Percentiles rank a stretch among this genome's conserved stretches.
Conservation (phyloP, 306 rosid genomes). For the Glycine latifolia region DNA sequence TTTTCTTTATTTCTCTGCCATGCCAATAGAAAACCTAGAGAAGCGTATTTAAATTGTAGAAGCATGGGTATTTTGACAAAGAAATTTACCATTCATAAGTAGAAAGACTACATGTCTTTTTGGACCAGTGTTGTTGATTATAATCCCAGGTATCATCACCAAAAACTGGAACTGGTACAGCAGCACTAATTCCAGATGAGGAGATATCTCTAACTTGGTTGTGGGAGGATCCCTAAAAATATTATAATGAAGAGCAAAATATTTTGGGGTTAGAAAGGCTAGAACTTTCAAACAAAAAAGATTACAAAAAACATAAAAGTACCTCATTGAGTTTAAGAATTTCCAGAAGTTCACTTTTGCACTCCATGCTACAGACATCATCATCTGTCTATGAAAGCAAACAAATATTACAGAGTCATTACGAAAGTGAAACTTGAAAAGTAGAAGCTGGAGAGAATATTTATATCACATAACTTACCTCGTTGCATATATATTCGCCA, state of each 20-base stretch:
- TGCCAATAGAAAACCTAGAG: slow-evolving; percentile 31
- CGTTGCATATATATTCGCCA: slow-evolving; percentile 88
- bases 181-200: slow-evolving; percentile 47
- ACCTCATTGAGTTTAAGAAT: slow-evolving; percentile 61
- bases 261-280: slow-evolving; percentile 19
- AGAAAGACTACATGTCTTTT: slow-evolving; percentile 71
- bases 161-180: slow-evolving; percentile 56
- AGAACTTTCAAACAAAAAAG: slow-evolving; percentile 24
- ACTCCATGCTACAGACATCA: slow-evolving; percentile 91
- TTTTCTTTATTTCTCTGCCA: slow-evolving; percentile 34
- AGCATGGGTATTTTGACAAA: slow-evolving; percentile 18
- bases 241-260: slow-evolving; percentile 18
- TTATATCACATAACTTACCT: slow-evolving; percentile 55
- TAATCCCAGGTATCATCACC: slow-evolving; percentile 83
- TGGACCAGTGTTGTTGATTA: slow-evolving; percentile 74
- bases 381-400: slow-evolving; percentile 72
- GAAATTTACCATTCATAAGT: slow-evolving; percentile 77
- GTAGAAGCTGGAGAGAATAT: slow-evolving; percentile 6
- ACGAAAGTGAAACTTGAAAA: slow-evolving; percentile 13
- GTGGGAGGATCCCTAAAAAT: slow-evolving; percentile 57
- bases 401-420: slow-evolving; percentile 25
- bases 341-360: slow-evolving; percentile 77
- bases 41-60: neutral
- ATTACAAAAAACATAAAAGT: neutral
- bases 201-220: slow-evolving; percentile 49